These are phyloP conservation scores for Pinus albicaulis DNA, from an alignment of 75 land plant species.

Conservation along the genomic window DNA sequence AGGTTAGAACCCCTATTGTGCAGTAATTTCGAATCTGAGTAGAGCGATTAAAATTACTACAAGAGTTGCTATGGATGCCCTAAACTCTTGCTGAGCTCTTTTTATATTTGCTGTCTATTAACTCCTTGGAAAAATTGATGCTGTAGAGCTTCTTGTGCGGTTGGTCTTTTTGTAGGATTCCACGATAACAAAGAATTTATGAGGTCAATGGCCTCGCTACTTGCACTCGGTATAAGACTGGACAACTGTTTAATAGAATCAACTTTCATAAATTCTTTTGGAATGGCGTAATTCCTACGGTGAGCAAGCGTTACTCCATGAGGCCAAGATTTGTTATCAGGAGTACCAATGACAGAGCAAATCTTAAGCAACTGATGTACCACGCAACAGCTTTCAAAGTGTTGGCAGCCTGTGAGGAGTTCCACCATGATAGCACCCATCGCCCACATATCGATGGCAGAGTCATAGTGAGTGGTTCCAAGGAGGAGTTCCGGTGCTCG, in stretches of 20 bases:
- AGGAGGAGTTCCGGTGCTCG: slow-evolving; percentile 3
- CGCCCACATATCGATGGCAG: slow-evolving; percentile 40
- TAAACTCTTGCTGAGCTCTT: too few relatives aligned
- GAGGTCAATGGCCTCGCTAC: neutral
- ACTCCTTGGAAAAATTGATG: too few relatives aligned
- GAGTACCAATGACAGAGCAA: neutral
- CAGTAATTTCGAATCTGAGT: too few relatives aligned
- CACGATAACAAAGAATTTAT: neutral
- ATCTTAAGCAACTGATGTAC: neutral
- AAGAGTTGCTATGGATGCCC: too few relatives aligned
- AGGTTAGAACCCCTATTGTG: too few relatives aligned
- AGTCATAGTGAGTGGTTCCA: neutral
- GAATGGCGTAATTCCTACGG: neutral
- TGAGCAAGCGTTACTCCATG: neutral
- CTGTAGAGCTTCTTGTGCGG: too few relatives aligned
- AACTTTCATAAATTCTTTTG: neutral
- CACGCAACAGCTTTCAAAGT: neutral
- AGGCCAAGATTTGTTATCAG: neutral
- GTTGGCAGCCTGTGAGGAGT: neutral
- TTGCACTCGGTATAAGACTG: neutral
- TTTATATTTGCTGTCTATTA: too few relatives aligned
- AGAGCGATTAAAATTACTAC: too few relatives aligned
- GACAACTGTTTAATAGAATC: neutral
- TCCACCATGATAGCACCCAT: slow-evolving; percentile 10
- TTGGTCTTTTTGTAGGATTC: too few relatives aligned